Base-by-base conservation (phyloP, 805 yeast species). In the Candida glaebosa region DNA sequence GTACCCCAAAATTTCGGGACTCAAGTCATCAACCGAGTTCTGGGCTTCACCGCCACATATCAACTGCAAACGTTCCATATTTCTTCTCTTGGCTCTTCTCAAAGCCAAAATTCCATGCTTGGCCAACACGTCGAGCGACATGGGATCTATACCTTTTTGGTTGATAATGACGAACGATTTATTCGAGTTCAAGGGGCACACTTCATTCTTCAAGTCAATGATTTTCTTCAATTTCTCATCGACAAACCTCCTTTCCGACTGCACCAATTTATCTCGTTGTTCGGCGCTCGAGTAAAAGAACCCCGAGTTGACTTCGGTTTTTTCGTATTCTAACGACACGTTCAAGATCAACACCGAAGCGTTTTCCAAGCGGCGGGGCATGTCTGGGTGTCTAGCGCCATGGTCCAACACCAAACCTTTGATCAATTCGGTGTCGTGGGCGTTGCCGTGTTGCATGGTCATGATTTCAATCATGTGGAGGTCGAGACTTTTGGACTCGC, bases 321-420 rank as follows among this genome's bases (percentile, higher is more conserved):
- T 93, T 61, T 93, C 99, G 64, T 93, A 93, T 66, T 93, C 99
- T 53, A 93, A 72, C 4, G 96, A 87, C 34, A 93, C 99, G 62
- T 93, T 93, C 54, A 93, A 76, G 40, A 87, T 93, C 58, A 93
- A 75, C 25, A 93, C 81, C 56, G 79, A 72, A 2, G 96, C 96
- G 61, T 93, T 87, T 49, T 79, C 77, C 15, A 93, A 83, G 41
- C 81, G 69, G 50, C 82, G 85, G 44, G 99, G 99, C 99, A 93
- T 93, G 65, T 93, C 99, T 35, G 99, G 99, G 72, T 93, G 99
- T 62, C 99, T 81, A 14, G 96, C 97, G 51, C 99, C 99, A 62
- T 93, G 99, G 63, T 93, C 99, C 50, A 93, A 75, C 28, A 93
- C 99, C 52, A 93, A 76, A 35, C 99, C 99, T 53, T 78, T 81